These are phyloP conservation scores for Pythium dissotocum DNA, from an alignment of 352 stramenopile species.

Conservation along the genomic window DNA sequence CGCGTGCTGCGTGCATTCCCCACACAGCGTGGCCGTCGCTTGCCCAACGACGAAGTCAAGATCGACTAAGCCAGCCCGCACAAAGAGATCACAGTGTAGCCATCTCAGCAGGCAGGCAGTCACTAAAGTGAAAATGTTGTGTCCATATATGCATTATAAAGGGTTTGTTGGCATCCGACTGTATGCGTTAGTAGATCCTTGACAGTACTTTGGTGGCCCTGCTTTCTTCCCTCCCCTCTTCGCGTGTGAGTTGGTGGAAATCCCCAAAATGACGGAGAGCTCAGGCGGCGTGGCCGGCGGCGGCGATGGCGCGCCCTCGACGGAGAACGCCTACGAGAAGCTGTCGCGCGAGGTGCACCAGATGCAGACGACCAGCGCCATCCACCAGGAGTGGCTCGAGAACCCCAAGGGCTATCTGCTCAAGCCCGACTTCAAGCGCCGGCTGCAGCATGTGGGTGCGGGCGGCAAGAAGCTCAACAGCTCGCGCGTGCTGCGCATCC, in stretches of 20 bases:
- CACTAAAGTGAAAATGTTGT: neutral
- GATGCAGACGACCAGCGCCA: constrained; percentile 88
- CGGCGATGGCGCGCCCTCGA: constrained; percentile 23
- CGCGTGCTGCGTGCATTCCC: constrained; percentile 49
- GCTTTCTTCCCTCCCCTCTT: neutral
- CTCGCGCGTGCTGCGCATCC: constrained; percentile 71
- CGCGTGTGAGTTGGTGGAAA: neutral
- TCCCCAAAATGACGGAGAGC: constrained; percentile 1
- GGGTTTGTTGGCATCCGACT: neutral
- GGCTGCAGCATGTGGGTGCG: constrained; percentile 80
- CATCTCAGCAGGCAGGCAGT: neutral
- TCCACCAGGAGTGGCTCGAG: constrained; percentile 89
- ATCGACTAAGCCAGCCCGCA: neutral
- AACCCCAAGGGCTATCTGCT: constrained; percentile 88
- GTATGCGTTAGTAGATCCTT: neutral
- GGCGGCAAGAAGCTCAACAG: constrained; percentile 87
- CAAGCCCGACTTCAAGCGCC: constrained; percentile 89
- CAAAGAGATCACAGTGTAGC: neutral
- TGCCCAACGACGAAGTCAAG: neutral
- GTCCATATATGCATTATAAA: neutral
- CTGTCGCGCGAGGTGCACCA: constrained; percentile 88
- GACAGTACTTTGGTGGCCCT: neutral
- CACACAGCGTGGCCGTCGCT: neutral
- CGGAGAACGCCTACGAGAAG: constrained; percentile 89
- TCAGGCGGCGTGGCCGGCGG: constrained; percentile 16